Evolutionary conservation across 257 asterid genomes (phyloP).

Genomic region (Coffea canephora): DNA sequence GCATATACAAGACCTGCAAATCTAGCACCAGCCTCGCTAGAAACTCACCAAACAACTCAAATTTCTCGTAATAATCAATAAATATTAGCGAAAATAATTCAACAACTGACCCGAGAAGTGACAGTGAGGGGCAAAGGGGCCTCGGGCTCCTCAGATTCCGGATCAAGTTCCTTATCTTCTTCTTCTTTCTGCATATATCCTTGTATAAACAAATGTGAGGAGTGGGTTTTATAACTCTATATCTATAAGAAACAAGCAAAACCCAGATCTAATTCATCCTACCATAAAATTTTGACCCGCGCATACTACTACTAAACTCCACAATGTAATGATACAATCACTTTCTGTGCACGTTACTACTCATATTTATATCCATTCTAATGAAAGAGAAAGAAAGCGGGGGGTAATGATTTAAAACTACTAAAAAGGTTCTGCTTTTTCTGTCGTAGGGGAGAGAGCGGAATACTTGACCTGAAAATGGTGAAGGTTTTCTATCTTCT

Average conservation of each 20-base stretch:
- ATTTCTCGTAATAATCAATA: conserved; percentile 12
- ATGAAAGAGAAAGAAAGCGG: background rate
- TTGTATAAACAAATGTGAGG: conserved; percentile 5
- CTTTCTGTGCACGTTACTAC: background rate
- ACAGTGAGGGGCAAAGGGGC: conserved; percentile 90
- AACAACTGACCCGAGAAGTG: conserved; percentile 70
- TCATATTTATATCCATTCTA: background rate
- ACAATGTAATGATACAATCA: background rate
- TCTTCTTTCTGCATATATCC: conserved; percentile 77
- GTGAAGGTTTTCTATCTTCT: conserved; percentile 38
- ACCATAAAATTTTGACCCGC: background rate
- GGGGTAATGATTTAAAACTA: conserved; percentile 7
- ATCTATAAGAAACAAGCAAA: conserved; percentile 9
- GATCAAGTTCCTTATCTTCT: conserved; percentile 62
- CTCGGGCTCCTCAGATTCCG: conserved; percentile 64
- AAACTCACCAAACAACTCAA: background rate
- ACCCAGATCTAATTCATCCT: conserved; percentile 36
- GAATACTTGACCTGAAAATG: conserved; percentile 37
- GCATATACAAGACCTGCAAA: conserved; percentile 89
- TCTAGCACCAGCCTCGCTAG: background rate
- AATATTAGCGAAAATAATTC: background rate
- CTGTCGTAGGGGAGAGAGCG: background rate
- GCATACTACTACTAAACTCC: background rate
- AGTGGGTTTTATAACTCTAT: conserved; percentile 3
- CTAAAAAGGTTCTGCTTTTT: background rate